phyloP scores from a whole-genome alignment of 257 asterid genomes.

The Forsythia suspensa region DNA sequence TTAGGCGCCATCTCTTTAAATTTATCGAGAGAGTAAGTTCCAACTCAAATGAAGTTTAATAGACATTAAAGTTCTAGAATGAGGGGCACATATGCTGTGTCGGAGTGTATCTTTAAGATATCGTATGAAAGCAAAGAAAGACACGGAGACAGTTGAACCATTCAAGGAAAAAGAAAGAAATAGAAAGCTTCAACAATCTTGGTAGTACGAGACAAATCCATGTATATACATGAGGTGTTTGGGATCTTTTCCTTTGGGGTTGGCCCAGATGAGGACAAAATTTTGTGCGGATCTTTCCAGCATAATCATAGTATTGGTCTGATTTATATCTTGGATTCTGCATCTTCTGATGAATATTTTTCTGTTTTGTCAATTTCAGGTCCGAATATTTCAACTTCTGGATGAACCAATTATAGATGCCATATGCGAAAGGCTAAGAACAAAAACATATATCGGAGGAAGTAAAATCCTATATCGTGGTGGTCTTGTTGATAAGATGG shows the following conservation, averaged over 20 bases:
- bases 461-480: conserved; percentile 62
- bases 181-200: neutral
- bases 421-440: conserved; percentile 76
- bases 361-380: conserved; percentile 42
- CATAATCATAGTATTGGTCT: neutral
- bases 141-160: neutral
- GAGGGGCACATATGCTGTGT: too few relatives aligned
- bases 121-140: neutral
- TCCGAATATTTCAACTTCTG: conserved; percentile 69
- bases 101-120: neutral
- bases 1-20: conserved; percentile 85
- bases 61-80: neutral
- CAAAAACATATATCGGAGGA: conserved; percentile 76
- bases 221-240: neutral
- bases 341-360: neutral
- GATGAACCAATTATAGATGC: conserved; percentile 87
- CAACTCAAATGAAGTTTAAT: neutral
- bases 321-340: neutral
- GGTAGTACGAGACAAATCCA: neutral
- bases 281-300: neutral
- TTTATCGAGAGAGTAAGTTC: conserved; percentile 70
- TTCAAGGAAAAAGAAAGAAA: neutral
- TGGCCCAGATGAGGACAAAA: neutral
- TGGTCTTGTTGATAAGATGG: conserved; percentile 87
- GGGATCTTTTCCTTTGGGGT: neutral